Percentiles rank a stretch among this genome's conserved stretches.
These are phyloP conservation scores for Nakataea oryzae DNA, from an alignment of 2,329 filamentous ascomycete species.

Conservation along the genomic window DNA sequence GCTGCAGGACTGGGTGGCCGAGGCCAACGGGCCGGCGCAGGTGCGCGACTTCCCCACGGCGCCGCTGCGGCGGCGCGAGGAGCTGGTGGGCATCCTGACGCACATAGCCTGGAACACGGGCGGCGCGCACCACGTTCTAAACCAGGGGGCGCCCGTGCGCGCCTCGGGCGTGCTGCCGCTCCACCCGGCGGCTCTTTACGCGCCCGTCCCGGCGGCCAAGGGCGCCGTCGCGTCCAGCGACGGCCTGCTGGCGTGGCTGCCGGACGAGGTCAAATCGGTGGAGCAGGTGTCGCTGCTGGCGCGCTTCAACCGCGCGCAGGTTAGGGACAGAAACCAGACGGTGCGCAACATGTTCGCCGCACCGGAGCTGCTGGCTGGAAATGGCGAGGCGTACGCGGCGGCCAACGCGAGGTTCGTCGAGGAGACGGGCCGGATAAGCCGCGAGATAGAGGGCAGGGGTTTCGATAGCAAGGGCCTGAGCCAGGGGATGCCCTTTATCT, in stretches of 20 bases:
- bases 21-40: conserved; percentile 24
- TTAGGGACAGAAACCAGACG: conserved; percentile 22
- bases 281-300: conserved; percentile 24
- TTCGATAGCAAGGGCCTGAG: conserved; percentile 31
- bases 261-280: conserved; percentile 18
- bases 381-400: conserved; percentile 17
- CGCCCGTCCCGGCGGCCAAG: conserved; percentile 26
- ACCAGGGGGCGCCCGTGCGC: conserved; percentile 27
- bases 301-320: conserved; percentile 28
- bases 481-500: conserved; percentile 37
- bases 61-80: conserved; percentile 10
- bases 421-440: conserved; percentile 26
- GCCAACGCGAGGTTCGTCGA: conserved; percentile 24
- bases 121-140: conserved; percentile 27
- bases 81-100: conserved; percentile 29
- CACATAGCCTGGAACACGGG: conserved; percentile 15
- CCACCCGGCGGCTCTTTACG: conserved; percentile 28
- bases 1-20: conserved; percentile 30
- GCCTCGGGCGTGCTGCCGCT: conserved; percentile 27
- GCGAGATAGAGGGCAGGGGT: conserved; percentile 19
- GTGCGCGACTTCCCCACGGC: conserved; percentile 29
- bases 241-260: conserved; percentile 24
- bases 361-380: conserved; percentile 18
- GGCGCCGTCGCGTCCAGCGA: conserved; percentile 14
- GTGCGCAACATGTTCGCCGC: conserved; percentile 30